Evolutionary conservation across 352 stramenopile genomes (phyloP), one percentile per base, ranked within the genome.

Genomic region (Phytopythium boreale): DNA sequence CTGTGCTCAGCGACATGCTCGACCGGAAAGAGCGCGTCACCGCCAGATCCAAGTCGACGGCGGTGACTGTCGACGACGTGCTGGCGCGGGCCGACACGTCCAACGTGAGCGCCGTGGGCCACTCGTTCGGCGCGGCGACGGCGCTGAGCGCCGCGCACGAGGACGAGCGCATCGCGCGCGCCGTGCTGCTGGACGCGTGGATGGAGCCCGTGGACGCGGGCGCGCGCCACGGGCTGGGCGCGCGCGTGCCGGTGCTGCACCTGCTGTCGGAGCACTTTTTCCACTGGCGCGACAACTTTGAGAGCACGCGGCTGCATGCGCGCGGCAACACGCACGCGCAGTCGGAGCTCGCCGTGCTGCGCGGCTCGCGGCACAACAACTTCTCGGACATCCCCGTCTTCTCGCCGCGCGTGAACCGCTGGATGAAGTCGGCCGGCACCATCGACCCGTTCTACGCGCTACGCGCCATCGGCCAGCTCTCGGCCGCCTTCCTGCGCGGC

Each of bases 361-460:
- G 67, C 0, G 71, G 67, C 46, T 72, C 77, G 19, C 67, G 75
- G 12, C 82, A 92, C 80, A 89, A 88, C 72, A 88, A 92, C 62
- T 92, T 92, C 37, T 88, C 76, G 31, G 82, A 92, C 41, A 66
- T 92, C 29, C 71, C 79, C 3, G 53, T 89, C 29, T 92, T 92
- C 61, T 88, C 82, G 37, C 82, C 80, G 24, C 56, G 71, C 11
- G 46, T 89, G 52, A 87, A 83, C 59, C 68, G 77, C 0, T 57
- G 87, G 46, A 63, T 82, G 59, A 87, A 87, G 69, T 69, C 75
- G 0, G 63, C 79, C 0, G 82, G 82, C 12, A 61, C 59, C 34
- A 87, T 92, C 53, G 68, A 87, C 29, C 70, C 77, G 31, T 62
- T 59, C 26, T 74, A 79, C 64, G 70, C 76, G 41, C 72, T 92